Percentiles rank a stretch among this genome's conserved stretches.
phyloP scores from a whole-genome alignment of 139 green algal species.

The Medakamo hakoo region DNA sequence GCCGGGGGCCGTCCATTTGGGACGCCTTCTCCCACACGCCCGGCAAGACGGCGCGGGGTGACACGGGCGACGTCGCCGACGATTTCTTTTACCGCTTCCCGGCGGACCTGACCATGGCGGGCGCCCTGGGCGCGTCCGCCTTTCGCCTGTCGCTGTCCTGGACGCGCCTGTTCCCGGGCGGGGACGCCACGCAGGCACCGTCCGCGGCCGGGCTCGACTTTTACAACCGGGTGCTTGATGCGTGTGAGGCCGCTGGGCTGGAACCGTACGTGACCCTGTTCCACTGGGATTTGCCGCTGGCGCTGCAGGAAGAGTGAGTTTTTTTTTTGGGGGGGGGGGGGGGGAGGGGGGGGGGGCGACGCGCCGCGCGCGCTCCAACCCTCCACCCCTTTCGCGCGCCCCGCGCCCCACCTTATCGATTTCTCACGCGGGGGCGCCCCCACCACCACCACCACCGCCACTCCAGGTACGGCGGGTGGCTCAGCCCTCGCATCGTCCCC shows the following conservation, averaged over 20 bases:
- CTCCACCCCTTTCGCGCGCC: background rate
- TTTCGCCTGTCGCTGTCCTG: slow-evolving; percentile 32
- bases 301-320: slow-evolving; percentile 10
- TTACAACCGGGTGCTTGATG: slow-evolving; percentile 27
- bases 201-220: slow-evolving; percentile 19
- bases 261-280: slow-evolving; percentile 34
- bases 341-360: background rate
- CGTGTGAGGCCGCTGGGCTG: slow-evolving; percentile 24
- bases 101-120: slow-evolving; percentile 27
- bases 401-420: background rate
- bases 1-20: slow-evolving; percentile 24
- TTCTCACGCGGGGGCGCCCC: no score
- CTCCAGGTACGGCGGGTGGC: slow-evolving; percentile 27
- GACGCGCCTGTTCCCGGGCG: slow-evolving; percentile 23
- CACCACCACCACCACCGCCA: no score
- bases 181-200: no score
- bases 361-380: no score
- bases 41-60: slow-evolving; percentile 14
- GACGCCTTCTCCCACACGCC: slow-evolving; percentile 24
- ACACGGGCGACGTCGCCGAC: slow-evolving; percentile 18
- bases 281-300: slow-evolving; percentile 33
- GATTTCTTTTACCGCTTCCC: slow-evolving; percentile 28
- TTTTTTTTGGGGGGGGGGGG: background rate
- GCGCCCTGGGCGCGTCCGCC: slow-evolving; percentile 19
- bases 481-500: slow-evolving; percentile 8